A percentile compares a stretch with the other conserved stretches of the same genome.
Evolutionary conservation across 2,329 filamentous ascomycete species (phyloP).

Genomic region (Colletotrichum sp.): DNA sequence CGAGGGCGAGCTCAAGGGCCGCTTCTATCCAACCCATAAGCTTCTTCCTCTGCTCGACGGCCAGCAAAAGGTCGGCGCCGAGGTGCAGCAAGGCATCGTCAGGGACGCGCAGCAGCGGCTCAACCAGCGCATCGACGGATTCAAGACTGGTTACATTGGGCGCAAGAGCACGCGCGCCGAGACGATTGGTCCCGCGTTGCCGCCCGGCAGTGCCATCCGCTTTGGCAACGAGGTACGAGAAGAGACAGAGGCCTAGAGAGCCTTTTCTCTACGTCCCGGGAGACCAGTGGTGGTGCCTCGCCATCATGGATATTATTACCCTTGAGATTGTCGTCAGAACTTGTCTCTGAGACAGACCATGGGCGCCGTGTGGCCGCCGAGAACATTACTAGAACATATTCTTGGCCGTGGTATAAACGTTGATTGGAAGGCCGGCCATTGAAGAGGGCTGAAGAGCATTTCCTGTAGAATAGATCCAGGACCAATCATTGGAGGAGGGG

Average conservation of each 20-base stretch:
- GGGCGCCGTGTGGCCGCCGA: background rate
- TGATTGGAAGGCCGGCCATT: background rate
- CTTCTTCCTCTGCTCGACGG: slow-evolving; percentile 52
- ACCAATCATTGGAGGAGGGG: background rate
- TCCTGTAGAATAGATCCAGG: background rate
- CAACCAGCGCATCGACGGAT: slow-evolving; percentile 54
- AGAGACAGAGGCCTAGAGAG: slow-evolving; percentile 21
- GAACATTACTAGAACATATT: background rate
- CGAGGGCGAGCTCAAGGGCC: slow-evolving; percentile 54
- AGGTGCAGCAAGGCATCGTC: slow-evolving; percentile 44
- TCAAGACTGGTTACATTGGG: slow-evolving; percentile 48
- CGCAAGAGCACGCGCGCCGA: slow-evolving; percentile 44
- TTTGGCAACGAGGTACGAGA: slow-evolving; percentile 41
- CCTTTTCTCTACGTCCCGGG: background rate
- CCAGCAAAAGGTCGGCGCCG: slow-evolving; percentile 33
- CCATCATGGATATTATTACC: background rate
- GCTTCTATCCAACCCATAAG: slow-evolving; percentile 63
- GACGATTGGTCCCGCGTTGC: slow-evolving; percentile 48
- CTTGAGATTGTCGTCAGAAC: background rate
- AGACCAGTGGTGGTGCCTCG: background rate
- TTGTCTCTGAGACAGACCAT: background rate
- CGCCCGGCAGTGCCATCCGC: slow-evolving; percentile 27
- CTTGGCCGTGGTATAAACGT: background rate
- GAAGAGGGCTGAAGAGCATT: background rate
- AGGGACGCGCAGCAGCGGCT: slow-evolving; percentile 53